Percentiles rank a stretch among this genome's conserved stretches.
These are phyloP conservation scores for Elongisporangium undulatum DNA, from an alignment of 352 stramenopile genomes.

Conservation along the genomic window DNA sequence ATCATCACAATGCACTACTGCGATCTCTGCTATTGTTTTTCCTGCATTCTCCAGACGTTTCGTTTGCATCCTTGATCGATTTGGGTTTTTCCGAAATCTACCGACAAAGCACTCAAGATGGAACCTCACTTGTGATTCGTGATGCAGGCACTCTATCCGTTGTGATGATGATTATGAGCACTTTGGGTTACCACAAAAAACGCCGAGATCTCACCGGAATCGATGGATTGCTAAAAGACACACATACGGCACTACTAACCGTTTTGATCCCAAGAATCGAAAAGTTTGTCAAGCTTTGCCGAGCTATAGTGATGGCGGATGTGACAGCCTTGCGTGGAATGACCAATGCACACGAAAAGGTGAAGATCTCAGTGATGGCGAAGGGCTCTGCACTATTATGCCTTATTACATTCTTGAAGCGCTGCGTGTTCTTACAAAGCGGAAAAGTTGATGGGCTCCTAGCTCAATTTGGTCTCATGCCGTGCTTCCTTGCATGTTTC, in stretches of 20 bases:
- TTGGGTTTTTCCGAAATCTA: conserved; percentile 77
- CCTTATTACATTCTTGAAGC: conserved; percentile 81
- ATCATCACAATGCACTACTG: conserved; percentile 77
- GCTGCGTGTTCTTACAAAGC: conserved; percentile 80
- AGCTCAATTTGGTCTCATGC: conserved; percentile 75
- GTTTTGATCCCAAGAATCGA: conserved; percentile 63
- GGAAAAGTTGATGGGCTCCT: conserved; percentile 61
- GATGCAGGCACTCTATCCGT: conserved; percentile 82
- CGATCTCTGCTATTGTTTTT: conserved; percentile 75
- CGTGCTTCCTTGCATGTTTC: conserved; percentile 75
- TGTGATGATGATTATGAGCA: conserved; percentile 85
- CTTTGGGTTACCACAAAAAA: conserved; percentile 80
- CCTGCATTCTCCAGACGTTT: conserved; percentile 53
- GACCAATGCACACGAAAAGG: conserved; percentile 33
- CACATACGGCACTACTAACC: conserved; percentile 38
- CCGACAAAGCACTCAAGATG: conserved; percentile 60
- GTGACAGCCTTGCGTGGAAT: conserved; percentile 36
- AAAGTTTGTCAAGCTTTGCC: conserved; percentile 73
- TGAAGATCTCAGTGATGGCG: conserved; percentile 38
- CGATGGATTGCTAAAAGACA: conserved; percentile 48
- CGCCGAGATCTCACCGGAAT: conserved; percentile 74
- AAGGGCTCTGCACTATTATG: conserved; percentile 71
- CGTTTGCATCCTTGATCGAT: conserved; percentile 72
- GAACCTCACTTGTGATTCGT: conserved; percentile 50
- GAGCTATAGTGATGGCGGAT: conserved; percentile 57